phyloP scores from a whole-genome alignment of 306 rosid genomes.

The Cucurbita pepo region DNA sequence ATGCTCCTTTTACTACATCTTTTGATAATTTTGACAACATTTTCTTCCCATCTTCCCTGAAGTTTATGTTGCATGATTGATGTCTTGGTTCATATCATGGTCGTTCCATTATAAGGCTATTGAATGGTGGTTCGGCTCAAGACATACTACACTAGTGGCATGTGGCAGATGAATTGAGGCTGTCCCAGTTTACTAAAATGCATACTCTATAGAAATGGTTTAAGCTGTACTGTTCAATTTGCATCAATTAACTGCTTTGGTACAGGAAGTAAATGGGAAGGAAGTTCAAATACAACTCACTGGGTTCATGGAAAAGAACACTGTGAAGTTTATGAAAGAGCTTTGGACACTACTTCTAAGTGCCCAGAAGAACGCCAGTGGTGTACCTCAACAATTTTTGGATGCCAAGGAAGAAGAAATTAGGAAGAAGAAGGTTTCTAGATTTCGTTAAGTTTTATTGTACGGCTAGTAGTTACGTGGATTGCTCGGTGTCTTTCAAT shows the following conservation, averaged over 20 bases:
- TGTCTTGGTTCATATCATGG: too few relatives aligned
- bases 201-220: not conserved
- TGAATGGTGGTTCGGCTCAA: not conserved
- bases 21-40: too few relatives aligned
- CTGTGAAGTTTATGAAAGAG: conserved; percentile 94
- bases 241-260: conserved; percentile 5
- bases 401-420: conserved; percentile 93
- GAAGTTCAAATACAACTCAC: conserved; percentile 84
- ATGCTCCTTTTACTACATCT: too few relatives aligned
- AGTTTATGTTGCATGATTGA: too few relatives aligned
- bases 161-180: not conserved
- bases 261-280: conserved; percentile 77
- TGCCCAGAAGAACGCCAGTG: conserved; percentile 82
- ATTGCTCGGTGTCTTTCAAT: not conserved
- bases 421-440: conserved; percentile 56
- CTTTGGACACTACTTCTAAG: conserved; percentile 86
- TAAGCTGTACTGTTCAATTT: not conserved
- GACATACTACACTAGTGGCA: not conserved
- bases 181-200: not conserved
- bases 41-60: too few relatives aligned
- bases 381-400: conserved; percentile 94
- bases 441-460: not conserved
- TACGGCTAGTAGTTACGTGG: not conserved
- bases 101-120: not conserved
- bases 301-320: conserved; percentile 95